Conservation (phyloP, 2,329 filamentous ascomycete genomes). For the Sphaerulina musiva region DNA sequence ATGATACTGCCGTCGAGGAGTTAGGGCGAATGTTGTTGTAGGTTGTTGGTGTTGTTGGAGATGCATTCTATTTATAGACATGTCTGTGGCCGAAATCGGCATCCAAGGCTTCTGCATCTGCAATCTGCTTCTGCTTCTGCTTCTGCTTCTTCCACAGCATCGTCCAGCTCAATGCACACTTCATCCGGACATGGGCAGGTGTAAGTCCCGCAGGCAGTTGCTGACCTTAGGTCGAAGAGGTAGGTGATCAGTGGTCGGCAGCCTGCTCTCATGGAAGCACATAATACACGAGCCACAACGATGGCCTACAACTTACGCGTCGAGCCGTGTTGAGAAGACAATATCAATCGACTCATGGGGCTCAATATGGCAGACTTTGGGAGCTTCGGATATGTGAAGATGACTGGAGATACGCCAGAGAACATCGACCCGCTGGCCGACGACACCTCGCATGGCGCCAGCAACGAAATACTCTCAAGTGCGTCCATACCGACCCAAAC, state of each 20-base stretch:
- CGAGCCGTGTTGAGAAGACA: constrained; percentile 20
- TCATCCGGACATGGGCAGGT: not conserved
- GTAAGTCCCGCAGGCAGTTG: not conserved
- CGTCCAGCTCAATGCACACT: not conserved
- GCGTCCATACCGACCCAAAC: constrained; percentile 18
- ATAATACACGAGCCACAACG: not conserved
- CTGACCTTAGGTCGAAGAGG: not conserved
- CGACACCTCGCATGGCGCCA: constrained; percentile 23
- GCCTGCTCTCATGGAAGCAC: not conserved
- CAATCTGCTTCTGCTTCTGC: no score
- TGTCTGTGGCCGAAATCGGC: not conserved
- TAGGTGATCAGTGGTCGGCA: not conserved
- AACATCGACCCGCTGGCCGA: constrained; percentile 11
- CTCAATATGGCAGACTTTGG: constrained; percentile 20
- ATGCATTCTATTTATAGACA: not conserved
- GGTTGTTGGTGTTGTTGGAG: not conserved
- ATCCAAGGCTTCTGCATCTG: no score
- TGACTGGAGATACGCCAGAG: constrained; percentile 18
- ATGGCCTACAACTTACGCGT: constrained; percentile 19
- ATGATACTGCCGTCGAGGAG: no score
- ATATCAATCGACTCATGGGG: constrained; percentile 21
- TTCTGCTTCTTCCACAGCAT: not conserved
- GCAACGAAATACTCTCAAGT: constrained; percentile 22
- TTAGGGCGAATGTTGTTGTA: not conserved
- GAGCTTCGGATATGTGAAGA: constrained; percentile 8